A percentile compares a stretch with the other conserved stretches of the same genome.
These are phyloP conservation scores for Dipteronia sinensis DNA, from an alignment of 345 rosid genomes.

Conservation along the genomic window DNA sequence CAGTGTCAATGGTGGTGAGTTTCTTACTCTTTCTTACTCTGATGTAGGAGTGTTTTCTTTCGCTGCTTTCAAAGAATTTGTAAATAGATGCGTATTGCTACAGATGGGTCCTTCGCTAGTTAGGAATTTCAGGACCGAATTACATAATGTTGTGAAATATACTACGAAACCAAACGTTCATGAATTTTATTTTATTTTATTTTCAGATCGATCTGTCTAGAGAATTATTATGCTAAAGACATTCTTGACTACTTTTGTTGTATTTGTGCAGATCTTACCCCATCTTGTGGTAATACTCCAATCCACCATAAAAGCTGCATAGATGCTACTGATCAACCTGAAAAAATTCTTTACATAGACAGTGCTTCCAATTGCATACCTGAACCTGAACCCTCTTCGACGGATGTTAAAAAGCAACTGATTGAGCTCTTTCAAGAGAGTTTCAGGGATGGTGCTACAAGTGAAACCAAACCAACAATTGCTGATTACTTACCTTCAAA, in stretches of 20 bases:
- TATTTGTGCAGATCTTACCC: constrained; percentile 38
- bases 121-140: too few species aligned
- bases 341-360: constrained; percentile 18
- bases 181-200: too few species aligned
- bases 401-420: constrained; percentile 51
- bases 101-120: too few species aligned
- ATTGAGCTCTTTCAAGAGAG: constrained; percentile 59
- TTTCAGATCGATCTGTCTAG: too few species aligned
- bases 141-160: too few species aligned
- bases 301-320: constrained; percentile 35
- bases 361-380: constrained; percentile 19
- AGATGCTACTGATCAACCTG: constrained; percentile 22
- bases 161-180: too few species aligned
- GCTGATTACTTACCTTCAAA: constrained; percentile 20
- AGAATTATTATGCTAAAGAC: not conserved
- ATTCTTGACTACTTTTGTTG: not conserved
- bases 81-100: not conserved
- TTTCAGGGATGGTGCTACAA: constrained; percentile 21
- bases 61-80: not conserved
- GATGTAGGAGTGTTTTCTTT: not conserved
- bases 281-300: constrained; percentile 44
- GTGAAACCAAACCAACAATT: constrained; percentile 20
- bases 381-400: constrained; percentile 23
- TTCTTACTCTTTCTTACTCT: constrained; percentile 16
- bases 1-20: constrained; percentile 61